Conservation (phyloP, 2,329 filamentous ascomycete species). For the Aspergillus sp. region DNA sequence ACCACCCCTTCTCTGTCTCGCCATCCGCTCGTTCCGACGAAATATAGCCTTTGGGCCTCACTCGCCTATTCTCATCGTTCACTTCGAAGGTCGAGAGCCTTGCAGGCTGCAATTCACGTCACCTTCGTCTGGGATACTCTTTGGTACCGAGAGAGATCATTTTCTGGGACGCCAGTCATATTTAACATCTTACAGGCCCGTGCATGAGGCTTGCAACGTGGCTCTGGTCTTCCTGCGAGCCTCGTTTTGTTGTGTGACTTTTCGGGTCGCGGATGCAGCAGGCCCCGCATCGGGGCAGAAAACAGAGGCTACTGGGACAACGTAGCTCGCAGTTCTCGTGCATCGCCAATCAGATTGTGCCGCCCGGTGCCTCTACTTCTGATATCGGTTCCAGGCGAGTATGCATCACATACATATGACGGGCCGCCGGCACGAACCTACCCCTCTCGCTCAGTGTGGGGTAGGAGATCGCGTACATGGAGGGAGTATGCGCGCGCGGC, state of each 20-base stretch:
- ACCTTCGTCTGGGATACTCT: background rate
- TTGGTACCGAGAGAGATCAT: background rate
- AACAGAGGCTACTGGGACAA: background rate
- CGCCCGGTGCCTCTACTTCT: background rate
- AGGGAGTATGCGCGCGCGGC: background rate
- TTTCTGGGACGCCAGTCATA: background rate
- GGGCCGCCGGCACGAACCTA: conserved; percentile 3
- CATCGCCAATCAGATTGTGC: background rate
- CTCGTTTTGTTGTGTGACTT: background rate
- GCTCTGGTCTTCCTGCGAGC: background rate
- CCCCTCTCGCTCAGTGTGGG: background rate
- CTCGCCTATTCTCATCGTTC: background rate
- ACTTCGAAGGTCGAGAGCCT: background rate
- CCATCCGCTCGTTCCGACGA: background rate
- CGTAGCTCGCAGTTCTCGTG: background rate
- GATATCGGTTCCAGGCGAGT: background rate
- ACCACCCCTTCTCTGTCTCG: background rate
- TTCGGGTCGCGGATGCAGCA: background rate
- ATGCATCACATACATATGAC: conserved; percentile 1
- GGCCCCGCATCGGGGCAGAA: background rate
- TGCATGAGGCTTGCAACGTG: background rate
- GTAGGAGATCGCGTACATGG: conserved; percentile 3
- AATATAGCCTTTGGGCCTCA: background rate
- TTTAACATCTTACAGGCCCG: background rate
- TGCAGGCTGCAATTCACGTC: background rate